phyloP scores from a whole-genome alignment of 2,329 filamentous ascomycete genomes.

The Colletotrichum tanaceti region DNA sequence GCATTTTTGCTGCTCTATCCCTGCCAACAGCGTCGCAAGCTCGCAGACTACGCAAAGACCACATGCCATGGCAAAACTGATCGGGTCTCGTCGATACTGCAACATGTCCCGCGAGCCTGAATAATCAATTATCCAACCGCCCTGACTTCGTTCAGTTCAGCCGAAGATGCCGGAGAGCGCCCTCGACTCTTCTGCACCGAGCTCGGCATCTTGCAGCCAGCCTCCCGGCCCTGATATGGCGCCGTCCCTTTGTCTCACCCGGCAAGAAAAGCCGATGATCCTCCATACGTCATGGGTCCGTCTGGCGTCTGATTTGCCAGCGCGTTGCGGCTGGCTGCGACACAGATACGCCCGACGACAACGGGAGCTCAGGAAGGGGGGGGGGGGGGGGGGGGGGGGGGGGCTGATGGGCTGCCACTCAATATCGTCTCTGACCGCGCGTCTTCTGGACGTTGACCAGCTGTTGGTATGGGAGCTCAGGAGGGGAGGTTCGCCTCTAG shows the following conservation, averaged over 20 bases:
- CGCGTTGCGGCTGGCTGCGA: constrained; percentile 18
- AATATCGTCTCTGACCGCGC: constrained; percentile 6
- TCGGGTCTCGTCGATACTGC: constrained; percentile 7
- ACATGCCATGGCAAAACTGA: constrained; percentile 12
- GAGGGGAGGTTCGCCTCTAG: background rate
- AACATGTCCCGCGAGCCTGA: background rate
- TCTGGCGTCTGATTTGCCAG: constrained; percentile 20
- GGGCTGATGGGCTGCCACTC: background rate
- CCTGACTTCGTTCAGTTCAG: constrained; percentile 8
- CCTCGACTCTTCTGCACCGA: constrained; percentile 3
- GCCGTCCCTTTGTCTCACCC: constrained; percentile 29
- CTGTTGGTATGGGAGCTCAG: background rate
- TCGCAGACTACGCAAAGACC: background rate
- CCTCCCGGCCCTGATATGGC: constrained; percentile 17
- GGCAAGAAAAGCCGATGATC: constrained; percentile 33
- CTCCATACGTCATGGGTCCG: constrained; percentile 30
- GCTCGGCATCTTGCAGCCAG: constrained; percentile 22
- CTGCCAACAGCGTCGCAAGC: background rate
- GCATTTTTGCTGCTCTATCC: constrained; percentile 3
- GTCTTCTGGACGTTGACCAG: constrained; percentile 4
- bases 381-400: background rate
- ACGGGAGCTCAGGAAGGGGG: constrained; percentile 1
- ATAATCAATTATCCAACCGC: background rate
- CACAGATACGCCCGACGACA: constrained; percentile 23
- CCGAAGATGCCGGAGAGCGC: constrained; percentile 33